phyloP scores from a whole-genome alignment of 768 basidiomycete genomes.

The Suillus hirtellus region DNA sequence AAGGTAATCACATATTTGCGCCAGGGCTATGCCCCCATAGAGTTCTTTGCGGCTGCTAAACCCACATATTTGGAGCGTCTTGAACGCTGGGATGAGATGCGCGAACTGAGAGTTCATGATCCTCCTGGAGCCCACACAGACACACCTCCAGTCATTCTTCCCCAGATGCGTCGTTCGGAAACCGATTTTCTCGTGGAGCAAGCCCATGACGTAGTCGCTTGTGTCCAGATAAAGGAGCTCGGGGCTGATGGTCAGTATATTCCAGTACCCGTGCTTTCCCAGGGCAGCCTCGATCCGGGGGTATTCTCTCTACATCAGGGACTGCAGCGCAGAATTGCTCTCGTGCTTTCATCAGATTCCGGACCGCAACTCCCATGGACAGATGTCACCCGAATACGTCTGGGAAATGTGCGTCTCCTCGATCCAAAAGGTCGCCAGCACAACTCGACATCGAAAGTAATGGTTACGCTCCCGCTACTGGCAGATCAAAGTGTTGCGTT shows the following conservation, averaged over 20 bases:
- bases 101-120: slow-evolving; percentile 64
- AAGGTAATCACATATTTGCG: slow-evolving; percentile 73
- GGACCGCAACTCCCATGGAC: slow-evolving; percentile 89
- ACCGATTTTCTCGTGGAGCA: slow-evolving; percentile 88
- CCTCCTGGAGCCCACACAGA: slow-evolving; percentile 34
- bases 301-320: slow-evolving; percentile 92
- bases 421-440: slow-evolving; percentile 83
- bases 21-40: slow-evolving; percentile 80
- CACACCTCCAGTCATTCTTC: slow-evolving; percentile 43
- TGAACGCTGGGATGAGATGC: slow-evolving; percentile 92
- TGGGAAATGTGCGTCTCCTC: slow-evolving; percentile 84
- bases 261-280: slow-evolving; percentile 80
- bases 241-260: slow-evolving; percentile 80
- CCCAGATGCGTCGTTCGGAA: slow-evolving; percentile 91
- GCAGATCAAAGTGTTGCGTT: slow-evolving; percentile 75
- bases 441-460: slow-evolving; percentile 69
- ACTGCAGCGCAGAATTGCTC: slow-evolving; percentile 76
- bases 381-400: slow-evolving; percentile 68
- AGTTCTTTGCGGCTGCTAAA: slow-evolving; percentile 84
- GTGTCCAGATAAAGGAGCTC: slow-evolving; percentile 85
- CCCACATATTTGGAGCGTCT: slow-evolving; percentile 85
- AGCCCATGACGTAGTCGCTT: slow-evolving; percentile 87
- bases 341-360: slow-evolving; percentile 84
- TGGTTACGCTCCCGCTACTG: slow-evolving; percentile 72
- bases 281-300: slow-evolving; percentile 75